A percentile compares a stretch with the other conserved stretches of the same genome.
Evolutionary conservation across 257 asterid genomes (phyloP).

Genomic region (Dorcoceras hygrometricum): DNA sequence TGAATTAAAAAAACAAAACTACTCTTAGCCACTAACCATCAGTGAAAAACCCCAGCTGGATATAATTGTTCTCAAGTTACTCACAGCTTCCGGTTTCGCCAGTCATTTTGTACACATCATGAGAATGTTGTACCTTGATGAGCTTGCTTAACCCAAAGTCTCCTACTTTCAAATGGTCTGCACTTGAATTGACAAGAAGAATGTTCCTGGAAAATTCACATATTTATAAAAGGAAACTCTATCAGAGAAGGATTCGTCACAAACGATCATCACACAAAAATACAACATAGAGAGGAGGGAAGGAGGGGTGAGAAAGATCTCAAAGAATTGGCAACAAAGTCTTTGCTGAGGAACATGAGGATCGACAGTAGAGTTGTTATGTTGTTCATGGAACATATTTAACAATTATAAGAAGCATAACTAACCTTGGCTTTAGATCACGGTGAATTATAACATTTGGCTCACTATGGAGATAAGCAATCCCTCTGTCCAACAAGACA

Average conservation of each 20-base stretch:
- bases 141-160: constrained; percentile 98
- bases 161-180: constrained; percentile 97
- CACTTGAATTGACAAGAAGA: constrained; percentile 84
- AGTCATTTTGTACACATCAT: constrained; percentile 94
- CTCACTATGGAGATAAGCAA: constrained; percentile 97
- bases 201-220: constrained; percentile 65
- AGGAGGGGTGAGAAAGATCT: background rate
- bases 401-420: constrained; percentile 22
- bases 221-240: constrained; percentile 22
- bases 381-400: background rate
- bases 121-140: constrained; percentile 82
- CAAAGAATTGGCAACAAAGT: constrained; percentile 1
- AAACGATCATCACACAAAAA: constrained; percentile 12
- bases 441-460: constrained; percentile 96
- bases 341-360: constrained; percentile 13
- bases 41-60: background rate
- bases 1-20: constrained; percentile 19
- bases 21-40: background rate
- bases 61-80: constrained; percentile 29
- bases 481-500: constrained; percentile 65
- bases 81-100: constrained; percentile 99
- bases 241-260: background rate
- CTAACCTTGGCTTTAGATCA: constrained; percentile 95
- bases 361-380: constrained; percentile 14
- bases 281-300: background rate